Base-by-base conservation (phyloP, 2,329 filamentous ascomycete genomes). In the Epicoccum sorghinum region DNA sequence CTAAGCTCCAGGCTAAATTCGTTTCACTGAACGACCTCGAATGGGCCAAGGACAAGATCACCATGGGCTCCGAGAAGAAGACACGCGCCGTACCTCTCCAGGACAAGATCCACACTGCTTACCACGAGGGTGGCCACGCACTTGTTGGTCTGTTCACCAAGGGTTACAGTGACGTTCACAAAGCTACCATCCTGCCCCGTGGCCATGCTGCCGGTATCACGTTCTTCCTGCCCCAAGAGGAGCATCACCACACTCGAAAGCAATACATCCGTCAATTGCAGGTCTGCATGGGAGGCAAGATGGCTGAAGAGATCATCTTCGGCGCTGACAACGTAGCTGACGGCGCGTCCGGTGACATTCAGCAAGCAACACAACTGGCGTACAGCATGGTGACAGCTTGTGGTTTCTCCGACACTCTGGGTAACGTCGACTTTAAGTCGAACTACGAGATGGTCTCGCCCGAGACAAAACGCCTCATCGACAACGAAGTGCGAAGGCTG, bases 31-130 rank as follows among this genome's bases (percentile, higher is more conserved):
- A 83, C 30, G 92, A 98, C 70, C 88, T 98, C 60, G 93, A 97
- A 65, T 99, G 93, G 93, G 95, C 95, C 52, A 98, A 96, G 77
- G 95, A 99, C 79, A 95, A 95, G 78, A 90, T 99, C 48, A 89
- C 96, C 74, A 96, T 99, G 91, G 95, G 95, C 33, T 90, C 93
- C 2, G 95, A 99, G 78, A 87, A 89, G 71, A 90, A 88, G 73
- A 96, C 89, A 64, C 91, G 93, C 77, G 85, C 97, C 51, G 93
- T 99, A 51, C 90, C 89, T 38, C 86, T 93, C 60, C 92, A 96
- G 78, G 95, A 99, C 78, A 98, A 96, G 79, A 85, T 95, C 65
- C 88, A 92, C 82, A 96, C 93, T n/a, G 92, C 92, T 1, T 96
- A 96, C 69, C 92, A 96, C 70, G 95, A 99, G 78, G 96, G 93